Evolutionary conservation across 1,284 basidiomycete genomes (phyloP), one percentile per base, ranked within the genome.

Genomic region (Fomitopsis schrenkii): DNA sequence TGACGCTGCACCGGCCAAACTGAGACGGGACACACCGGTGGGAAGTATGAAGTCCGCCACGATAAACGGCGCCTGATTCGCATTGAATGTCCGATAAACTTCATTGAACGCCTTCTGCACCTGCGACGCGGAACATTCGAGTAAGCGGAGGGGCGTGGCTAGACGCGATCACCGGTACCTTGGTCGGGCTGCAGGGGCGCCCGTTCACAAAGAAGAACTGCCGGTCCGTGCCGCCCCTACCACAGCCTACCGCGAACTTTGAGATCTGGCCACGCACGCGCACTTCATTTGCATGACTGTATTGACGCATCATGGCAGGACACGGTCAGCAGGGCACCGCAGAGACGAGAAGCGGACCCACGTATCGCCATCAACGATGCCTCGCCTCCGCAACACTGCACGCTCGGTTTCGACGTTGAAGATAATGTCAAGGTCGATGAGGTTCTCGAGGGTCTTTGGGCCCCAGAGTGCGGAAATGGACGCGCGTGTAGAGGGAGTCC

Each of bases 131-230:
- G 48, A 38, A 45, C 22, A 26, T 54, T 42, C 22, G 38, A 42
- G 15, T 57, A 22, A 48, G 44, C 44, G 36, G 58, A 46, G 30
- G 30, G 28, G 48, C 28, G 36, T 52, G 45, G 40, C 10, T 62
- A 59, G 22, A 62, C 59, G 65, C 63, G 57, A 40, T 62, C 69
- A 52, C 22, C 58, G 61, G 26, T 64, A 91, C 93, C 80, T 93
- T 95, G 5, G 80, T 76, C 2, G 91, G 81, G 62, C 86, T 86
- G 72, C 94, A 97, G 0, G 97, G 97, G 36, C 97, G 79, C 0
- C 95, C 94, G 69, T 99, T 99, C 69, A 99, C 82, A 71, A 91
- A 99, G 75, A 94, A 94, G 75, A 93, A 98, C 69, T 98, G 97
- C 1, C 96, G 79, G 71, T 98, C 97, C 0, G 88, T 83, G 12